These are phyloP conservation scores for Podospora pseudopauciseta DNA, from an alignment of 495 filamentous ascomycete genomes.

Conservation along the genomic window DNA sequence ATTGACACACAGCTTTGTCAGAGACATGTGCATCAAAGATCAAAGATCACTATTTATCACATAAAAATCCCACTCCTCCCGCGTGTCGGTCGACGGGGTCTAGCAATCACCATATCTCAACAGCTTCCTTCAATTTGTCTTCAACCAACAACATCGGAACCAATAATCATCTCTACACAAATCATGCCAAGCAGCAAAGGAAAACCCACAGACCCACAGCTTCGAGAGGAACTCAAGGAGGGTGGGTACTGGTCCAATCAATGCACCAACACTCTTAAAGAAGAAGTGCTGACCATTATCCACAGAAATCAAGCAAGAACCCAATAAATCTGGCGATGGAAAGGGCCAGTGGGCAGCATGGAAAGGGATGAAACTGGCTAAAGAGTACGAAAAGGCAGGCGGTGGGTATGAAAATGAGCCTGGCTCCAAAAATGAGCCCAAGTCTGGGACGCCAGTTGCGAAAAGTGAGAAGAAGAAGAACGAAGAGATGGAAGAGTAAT, in stretches of 20 bases:
- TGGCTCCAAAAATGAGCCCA: slow-evolving; percentile 51
- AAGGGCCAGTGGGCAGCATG: slow-evolving; percentile 55
- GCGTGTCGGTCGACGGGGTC: not conserved
- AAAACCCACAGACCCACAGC: slow-evolving; percentile 51
- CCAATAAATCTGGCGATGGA: slow-evolving; percentile 53
- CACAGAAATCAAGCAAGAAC: slow-evolving; percentile 46
- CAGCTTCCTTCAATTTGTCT: not conserved
- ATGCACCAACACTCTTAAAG: not conserved
- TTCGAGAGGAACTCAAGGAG: slow-evolving; percentile 50
- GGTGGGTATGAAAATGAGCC: slow-evolving; percentile 51
- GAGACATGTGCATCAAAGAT: not conserved
- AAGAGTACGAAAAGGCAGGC: slow-evolving; percentile 53
- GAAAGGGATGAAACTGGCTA: slow-evolving; percentile 54
- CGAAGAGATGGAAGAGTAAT: slow-evolving; percentile 18
- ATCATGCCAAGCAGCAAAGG: slow-evolving; percentile 41
- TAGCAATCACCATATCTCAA: not conserved
- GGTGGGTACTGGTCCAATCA: slow-evolving; percentile 21
- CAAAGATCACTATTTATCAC: not conserved
- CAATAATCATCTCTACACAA: not conserved
- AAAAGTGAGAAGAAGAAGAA: slow-evolving; percentile 34
- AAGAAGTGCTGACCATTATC: slow-evolving; percentile 18
- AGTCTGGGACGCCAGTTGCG: slow-evolving; percentile 44
- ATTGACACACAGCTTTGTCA: not conserved
- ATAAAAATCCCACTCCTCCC: not conserved
- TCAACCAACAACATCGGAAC: not conserved